phyloP scores from a whole-genome alignment of 768 basidiomycete genomes.

The Pholiota microspora region DNA sequence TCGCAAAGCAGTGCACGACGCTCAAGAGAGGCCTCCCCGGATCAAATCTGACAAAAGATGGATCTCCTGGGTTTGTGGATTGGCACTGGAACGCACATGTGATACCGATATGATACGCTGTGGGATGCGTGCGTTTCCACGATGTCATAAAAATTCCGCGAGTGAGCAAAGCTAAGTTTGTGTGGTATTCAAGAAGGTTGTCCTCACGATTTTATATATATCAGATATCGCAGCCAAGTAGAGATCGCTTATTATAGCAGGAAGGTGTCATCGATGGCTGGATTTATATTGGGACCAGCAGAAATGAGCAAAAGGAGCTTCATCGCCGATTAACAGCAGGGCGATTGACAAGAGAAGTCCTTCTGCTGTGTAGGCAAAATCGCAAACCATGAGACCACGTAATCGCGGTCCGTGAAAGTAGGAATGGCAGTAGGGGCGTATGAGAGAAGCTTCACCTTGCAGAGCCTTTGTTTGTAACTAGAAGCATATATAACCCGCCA shows the following conservation, averaged over 20 bases:
- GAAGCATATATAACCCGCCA: too few species aligned
- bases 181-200: not conserved
- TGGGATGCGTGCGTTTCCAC: conserved; percentile 11
- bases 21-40: not conserved
- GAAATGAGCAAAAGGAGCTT: conserved; percentile 4
- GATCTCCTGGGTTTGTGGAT: not conserved
- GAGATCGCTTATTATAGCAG: conserved; percentile 10
- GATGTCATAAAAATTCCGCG: conserved; percentile 19
- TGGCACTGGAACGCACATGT: conserved; percentile 9
- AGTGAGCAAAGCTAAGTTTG: not conserved
- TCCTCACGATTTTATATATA: conserved; percentile 14
- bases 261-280: not conserved
- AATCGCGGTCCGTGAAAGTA: conserved; percentile 12
- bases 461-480: too few species aligned
- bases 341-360: conserved; percentile 11
- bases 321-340: conserved; percentile 10
- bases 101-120: conserved; percentile 7
- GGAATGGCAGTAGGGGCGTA: too few species aligned
- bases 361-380: not conserved
- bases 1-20: not conserved
- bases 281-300: not conserved
- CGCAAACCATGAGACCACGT: not conserved
- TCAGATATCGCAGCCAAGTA: conserved; percentile 4
- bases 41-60: not conserved
- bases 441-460: too few species aligned